Conservation (phyloP, 345 rosid species). For the Cardamine chenopodiifolia region DNA sequence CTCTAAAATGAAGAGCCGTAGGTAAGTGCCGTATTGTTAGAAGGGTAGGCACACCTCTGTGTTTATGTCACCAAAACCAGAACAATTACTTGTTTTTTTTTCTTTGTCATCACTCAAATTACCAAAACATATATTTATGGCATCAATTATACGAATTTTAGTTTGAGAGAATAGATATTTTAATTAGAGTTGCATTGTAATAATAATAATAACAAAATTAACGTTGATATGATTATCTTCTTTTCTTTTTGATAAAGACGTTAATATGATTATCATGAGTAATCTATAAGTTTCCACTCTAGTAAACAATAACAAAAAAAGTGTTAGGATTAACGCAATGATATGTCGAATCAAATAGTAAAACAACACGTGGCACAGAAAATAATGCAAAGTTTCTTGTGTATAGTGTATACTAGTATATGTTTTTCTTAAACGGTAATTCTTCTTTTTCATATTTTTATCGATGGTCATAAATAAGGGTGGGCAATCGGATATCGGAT, state of each 20-base stretch:
- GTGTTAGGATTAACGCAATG: slow-evolving; percentile 4
- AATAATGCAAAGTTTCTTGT: neutral
- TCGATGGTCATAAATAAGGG: no score
- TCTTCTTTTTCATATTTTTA: no score
- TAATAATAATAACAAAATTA: neutral
- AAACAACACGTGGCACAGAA: slow-evolving; percentile 3
- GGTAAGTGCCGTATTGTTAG: no score
- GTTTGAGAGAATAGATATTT: neutral
- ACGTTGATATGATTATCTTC: no score
- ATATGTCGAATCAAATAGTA: neutral
- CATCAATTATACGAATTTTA: neutral
- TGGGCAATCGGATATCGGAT: no score
- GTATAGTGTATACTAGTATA: no score
- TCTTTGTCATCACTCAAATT: neutral
- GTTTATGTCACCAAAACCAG: neutral
- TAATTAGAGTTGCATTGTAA: neutral
- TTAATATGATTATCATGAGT: neutral
- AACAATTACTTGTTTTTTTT: neutral
- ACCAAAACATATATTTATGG: neutral
- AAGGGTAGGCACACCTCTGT: no score
- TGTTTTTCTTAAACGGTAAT: no score
- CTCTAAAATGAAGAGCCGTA: no score
- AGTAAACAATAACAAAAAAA: neutral
- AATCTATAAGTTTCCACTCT: neutral
- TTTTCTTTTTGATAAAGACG: no score